A percentile compares a stretch with the other conserved stretches of the same genome.
Conservation (phyloP, 441 rosid species). For the Bocquillonia castaneifolia region DNA sequence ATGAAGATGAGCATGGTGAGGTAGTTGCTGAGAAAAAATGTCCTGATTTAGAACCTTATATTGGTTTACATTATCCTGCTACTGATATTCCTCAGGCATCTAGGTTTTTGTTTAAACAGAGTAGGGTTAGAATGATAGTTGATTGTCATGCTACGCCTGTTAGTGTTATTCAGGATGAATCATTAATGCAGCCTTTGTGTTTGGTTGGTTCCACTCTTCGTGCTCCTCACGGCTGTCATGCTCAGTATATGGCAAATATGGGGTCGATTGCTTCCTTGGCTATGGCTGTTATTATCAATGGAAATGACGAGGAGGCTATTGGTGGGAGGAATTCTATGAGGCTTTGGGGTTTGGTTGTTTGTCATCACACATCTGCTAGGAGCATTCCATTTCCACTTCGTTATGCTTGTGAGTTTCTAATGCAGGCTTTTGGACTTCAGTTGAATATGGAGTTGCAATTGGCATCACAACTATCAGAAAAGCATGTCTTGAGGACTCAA, state of each 20-base stretch:
- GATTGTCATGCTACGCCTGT: conserved; percentile 71
- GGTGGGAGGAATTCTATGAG: conserved; percentile 64
- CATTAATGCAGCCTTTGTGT: conserved; percentile 78
- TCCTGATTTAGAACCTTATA: conserved; percentile 77
- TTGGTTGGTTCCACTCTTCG: conserved; percentile 94
- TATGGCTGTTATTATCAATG: conserved; percentile 84
- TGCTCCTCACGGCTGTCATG: conserved; percentile 92
- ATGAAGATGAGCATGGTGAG: conserved; percentile 95
- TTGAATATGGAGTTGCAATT: conserved; percentile 95
- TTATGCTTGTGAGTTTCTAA: conserved; percentile 90
- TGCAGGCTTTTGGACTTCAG: conserved; percentile 97
- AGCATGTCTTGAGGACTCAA: conserved; percentile 82
- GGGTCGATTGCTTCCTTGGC: conserved; percentile 84
- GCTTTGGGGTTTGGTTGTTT: conserved; percentile 98
- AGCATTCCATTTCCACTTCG: conserved; percentile 85
- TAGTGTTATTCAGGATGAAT: conserved; percentile 62
- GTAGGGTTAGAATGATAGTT: conserved; percentile 87
- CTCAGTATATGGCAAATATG: conserved; percentile 97
- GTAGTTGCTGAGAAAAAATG: conserved; percentile 80
- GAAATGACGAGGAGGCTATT: conserved; percentile 61
- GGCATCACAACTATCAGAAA: conserved; percentile 75
- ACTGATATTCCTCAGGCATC: conserved; percentile 97
- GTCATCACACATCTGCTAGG: conserved; percentile 90
- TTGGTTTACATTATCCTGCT: conserved; percentile 91
- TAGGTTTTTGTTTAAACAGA: conserved; percentile 86